These are phyloP conservation scores for Chalciporus sp. DNA, from an alignment of 1,284 basidiomycete species.

Conservation along the genomic window DNA sequence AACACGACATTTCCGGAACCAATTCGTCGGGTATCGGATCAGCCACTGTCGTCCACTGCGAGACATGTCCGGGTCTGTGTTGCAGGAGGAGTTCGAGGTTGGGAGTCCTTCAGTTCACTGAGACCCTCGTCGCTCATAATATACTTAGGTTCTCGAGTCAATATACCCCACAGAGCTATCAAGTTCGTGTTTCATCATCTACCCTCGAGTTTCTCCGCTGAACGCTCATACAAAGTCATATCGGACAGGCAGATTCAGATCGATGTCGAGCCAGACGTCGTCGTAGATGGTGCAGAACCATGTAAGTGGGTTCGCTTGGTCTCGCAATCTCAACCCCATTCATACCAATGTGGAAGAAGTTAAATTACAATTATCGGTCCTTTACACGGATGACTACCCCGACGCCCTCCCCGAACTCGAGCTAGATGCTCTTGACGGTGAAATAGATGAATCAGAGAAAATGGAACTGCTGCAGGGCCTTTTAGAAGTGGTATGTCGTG, in stretches of 20 bases:
- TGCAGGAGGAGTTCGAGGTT: conserved; percentile 90
- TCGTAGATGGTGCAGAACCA: conserved; percentile 58
- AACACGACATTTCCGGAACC: conserved; percentile 19
- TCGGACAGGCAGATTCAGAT: conserved; percentile 84
- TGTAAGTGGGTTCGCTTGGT: conserved; percentile 46
- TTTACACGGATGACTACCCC: conserved; percentile 73
- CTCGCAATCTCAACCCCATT: conserved; percentile 15
- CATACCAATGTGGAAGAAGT: conserved; percentile 53
- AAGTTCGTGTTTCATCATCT: conserved; percentile 61
- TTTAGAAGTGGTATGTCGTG: conserved; percentile 58
- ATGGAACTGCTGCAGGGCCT: conserved; percentile 62
- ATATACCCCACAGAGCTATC: conserved; percentile 95
- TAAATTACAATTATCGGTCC: conserved; percentile 70
- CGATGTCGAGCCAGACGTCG: conserved; percentile 86
- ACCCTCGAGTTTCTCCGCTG: conserved; percentile 40
- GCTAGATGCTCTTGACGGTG: conserved; percentile 70
- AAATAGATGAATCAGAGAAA: conserved; percentile 62
- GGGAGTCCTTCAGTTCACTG: conserved; percentile 13
- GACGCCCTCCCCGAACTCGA: conserved; percentile 77
- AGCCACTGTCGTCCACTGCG: not conserved
- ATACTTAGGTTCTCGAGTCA: conserved; percentile 82
- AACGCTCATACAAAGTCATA: conserved; percentile 70
- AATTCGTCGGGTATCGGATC: conserved; percentile 31
- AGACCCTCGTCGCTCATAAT: conserved; percentile 11
- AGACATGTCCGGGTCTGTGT: conserved; percentile 56